Percentiles rank a stretch among this genome's conserved stretches.
phyloP scores from a whole-genome alignment of 2,329 filamentous ascomycete species.

The Colletotrichum simmondsii region DNA sequence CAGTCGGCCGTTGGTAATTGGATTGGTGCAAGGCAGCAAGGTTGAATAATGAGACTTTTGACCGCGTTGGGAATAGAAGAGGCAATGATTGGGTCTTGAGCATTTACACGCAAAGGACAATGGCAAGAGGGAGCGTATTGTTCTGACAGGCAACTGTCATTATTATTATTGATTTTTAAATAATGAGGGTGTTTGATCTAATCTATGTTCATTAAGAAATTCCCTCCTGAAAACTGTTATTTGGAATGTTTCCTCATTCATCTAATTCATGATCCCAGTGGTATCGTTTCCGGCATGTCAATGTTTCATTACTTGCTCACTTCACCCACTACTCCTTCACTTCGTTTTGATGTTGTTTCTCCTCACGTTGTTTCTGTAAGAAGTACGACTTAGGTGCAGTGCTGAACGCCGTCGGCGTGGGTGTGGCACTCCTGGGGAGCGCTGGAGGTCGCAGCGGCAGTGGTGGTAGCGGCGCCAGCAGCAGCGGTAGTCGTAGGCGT shows the following conservation, averaged over 20 bases:
- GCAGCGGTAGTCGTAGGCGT: constrained; percentile 38
- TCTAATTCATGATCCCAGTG: constrained; percentile 17
- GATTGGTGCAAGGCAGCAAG: not conserved
- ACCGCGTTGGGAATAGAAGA: not conserved
- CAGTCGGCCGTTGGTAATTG: not conserved
- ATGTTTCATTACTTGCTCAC: not conserved
- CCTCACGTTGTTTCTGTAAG: rapidly evolving
- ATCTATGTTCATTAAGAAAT: constrained; percentile 28
- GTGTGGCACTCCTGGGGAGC: constrained; percentile 60
- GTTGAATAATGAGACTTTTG: not conserved
- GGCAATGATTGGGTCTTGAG: not conserved
- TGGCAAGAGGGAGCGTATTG: not conserved
- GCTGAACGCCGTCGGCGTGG: constrained; percentile 52
- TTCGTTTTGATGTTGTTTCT: not conserved
- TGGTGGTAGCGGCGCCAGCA: constrained; percentile 49
- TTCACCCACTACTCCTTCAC: not conserved
- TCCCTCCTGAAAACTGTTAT: not conserved
- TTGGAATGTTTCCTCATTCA: not conserved
- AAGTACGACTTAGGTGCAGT: constrained; percentile 31
- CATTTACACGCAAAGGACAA: not conserved
- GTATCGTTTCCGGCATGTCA: constrained; percentile 28
- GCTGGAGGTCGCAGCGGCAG: constrained; percentile 67
- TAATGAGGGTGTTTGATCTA: constrained; percentile 28
- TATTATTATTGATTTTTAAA: constrained; percentile 21
- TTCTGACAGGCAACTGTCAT: constrained; percentile 25